Conservation (phyloP, 345 rosid species). For the Trapa bicornis region DNA sequence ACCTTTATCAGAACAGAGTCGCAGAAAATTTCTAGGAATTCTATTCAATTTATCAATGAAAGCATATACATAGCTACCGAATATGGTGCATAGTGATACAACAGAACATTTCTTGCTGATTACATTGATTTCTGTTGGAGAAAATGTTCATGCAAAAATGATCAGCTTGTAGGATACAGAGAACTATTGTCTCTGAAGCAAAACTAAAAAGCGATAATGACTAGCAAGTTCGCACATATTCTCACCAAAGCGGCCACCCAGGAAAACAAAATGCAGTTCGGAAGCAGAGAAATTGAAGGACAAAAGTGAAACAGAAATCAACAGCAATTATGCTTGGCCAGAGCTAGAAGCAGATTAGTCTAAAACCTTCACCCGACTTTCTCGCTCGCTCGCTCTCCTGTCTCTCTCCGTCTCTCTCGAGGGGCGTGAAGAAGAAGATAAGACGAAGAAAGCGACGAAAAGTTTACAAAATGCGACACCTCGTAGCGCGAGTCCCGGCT, state of each 20-base stretch:
- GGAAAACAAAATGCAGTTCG: constrained; percentile 2
- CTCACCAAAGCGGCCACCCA: not conserved
- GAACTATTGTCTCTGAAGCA: not conserved
- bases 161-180: not conserved
- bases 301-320: not conserved
- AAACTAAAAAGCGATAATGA: not conserved
- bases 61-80: not conserved
- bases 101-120: not conserved
- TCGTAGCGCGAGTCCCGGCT: constrained; percentile 8
- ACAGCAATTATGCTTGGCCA: not conserved
- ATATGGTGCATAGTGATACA: not conserved
- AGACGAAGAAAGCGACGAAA: not conserved
- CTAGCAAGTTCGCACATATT: not conserved
- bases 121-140: not conserved
- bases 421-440: not conserved
- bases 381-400: not conserved
- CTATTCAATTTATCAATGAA: not conserved
- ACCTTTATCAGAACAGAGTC: not conserved
- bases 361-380: not conserved
- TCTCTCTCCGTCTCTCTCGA: not conserved
- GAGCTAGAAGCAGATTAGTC: not conserved
- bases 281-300: not conserved
- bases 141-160: not conserved
- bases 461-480: not conserved
- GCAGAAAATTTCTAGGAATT: not conserved